Evolutionary conservation across 1,284 basidiomycete genomes (phyloP).

Genomic region (Trametes versicolor): DNA sequence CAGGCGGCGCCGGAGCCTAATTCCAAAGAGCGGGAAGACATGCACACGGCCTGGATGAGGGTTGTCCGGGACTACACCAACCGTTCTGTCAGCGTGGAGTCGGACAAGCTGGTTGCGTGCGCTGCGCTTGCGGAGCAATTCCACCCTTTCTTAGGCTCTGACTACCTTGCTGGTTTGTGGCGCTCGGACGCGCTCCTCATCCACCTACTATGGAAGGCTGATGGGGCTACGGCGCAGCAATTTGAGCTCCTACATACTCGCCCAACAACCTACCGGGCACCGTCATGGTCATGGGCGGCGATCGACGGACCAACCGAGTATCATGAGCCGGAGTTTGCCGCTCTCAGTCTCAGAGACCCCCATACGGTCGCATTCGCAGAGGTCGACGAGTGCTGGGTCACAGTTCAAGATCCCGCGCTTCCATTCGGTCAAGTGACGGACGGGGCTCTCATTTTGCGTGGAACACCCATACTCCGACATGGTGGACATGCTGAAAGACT

Average conservation of each 20-base stretch:
- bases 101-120: conserved; percentile 30
- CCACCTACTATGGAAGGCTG: conserved; percentile 20
- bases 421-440: not conserved
- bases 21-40: not conserved
- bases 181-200: conserved; percentile 11
- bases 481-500: too few relatives aligned
- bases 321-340: too few relatives aligned
- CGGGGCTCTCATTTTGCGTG: not conserved
- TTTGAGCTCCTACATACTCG: conserved; percentile 11
- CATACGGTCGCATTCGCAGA: not conserved
- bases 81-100: conserved; percentile 13
- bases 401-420: not conserved
- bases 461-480: not conserved
- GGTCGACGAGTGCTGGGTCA: not conserved
- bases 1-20: not conserved
- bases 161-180: conserved; percentile 22
- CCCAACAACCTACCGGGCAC: conserved; percentile 17
- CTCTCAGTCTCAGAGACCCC: too few relatives aligned
- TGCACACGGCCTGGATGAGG: conserved; percentile 21
- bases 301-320: not conserved
- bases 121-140: conserved; percentile 28
- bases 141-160: conserved; percentile 19
- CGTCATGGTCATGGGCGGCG: conserved; percentile 30
- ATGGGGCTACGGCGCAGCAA: too few relatives aligned
- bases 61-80: conserved; percentile 26